Conservation (phyloP, 768 basidiomycete genomes). For the Rhodotorula babjevae region DNA sequence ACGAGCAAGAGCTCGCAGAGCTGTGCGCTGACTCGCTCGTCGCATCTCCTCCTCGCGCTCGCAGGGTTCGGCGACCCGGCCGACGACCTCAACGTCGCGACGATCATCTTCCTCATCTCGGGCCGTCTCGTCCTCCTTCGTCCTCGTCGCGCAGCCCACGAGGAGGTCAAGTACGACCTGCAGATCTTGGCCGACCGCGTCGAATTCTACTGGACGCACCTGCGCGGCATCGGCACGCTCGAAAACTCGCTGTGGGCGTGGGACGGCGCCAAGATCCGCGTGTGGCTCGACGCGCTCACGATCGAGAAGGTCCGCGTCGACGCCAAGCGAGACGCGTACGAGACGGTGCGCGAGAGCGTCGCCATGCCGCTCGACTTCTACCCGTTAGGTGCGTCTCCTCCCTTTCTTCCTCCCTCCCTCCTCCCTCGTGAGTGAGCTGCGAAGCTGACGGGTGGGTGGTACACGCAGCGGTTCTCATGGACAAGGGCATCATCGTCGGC, state of each 20-base stretch:
- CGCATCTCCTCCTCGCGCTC: not conserved
- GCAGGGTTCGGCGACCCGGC: slow-evolving; percentile 88
- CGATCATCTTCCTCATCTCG: slow-evolving; percentile 90
- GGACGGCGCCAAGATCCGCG: slow-evolving; percentile 78
- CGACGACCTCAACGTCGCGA: slow-evolving; percentile 86
- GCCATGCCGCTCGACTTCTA: slow-evolving; percentile 90
- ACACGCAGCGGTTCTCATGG: slow-evolving; percentile 83
- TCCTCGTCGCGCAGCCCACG: slow-evolving; percentile 77
- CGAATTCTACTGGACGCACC: slow-evolving; percentile 98
- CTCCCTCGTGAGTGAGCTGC: not conserved
- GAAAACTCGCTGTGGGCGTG: slow-evolving; percentile 99
- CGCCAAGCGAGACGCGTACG: slow-evolving; percentile 50
- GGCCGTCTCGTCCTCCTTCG: slow-evolving; percentile 82
- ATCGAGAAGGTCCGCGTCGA: slow-evolving; percentile 62
- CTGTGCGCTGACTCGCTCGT: not conserved
- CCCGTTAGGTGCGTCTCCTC: slow-evolving; percentile 74
- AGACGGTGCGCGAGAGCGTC: slow-evolving; percentile 82
- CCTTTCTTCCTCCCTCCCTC: not conserved
- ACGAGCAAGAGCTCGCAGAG: no score
- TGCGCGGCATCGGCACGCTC: slow-evolving; percentile 82
- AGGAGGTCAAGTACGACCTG: slow-evolving; percentile 94
- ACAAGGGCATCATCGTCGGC: slow-evolving; percentile 96
- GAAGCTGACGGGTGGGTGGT: not conserved
- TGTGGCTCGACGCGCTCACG: slow-evolving; percentile 92
- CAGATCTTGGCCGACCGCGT: slow-evolving; percentile 95